A percentile compares a stretch with the other conserved stretches of the same genome.
Evolutionary conservation across 306 rosid species (phyloP).

Genomic region (Inga laurina): DNA sequence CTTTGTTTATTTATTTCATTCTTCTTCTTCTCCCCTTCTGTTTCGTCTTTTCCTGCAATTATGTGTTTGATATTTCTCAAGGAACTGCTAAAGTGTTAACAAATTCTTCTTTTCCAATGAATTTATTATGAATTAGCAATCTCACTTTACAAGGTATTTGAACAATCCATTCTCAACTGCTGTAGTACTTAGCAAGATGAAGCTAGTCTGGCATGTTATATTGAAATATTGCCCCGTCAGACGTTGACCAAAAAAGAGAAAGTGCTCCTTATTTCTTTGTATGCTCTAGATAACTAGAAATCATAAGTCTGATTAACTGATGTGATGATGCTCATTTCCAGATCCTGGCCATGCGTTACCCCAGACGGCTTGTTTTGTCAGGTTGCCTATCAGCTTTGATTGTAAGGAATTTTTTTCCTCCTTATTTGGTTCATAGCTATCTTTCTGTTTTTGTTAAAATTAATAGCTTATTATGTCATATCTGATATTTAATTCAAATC

Average conservation of each 20-base stretch:
- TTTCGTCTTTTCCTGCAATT: not conserved
- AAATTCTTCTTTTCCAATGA: not conserved
- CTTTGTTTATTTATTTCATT: not conserved
- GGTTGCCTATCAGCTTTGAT: constrained; percentile 70
- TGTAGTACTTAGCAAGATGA: not conserved
- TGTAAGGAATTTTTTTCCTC: constrained; percentile 49
- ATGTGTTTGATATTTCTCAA: not conserved
- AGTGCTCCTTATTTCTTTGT: not conserved
- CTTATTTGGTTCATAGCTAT: not conserved
- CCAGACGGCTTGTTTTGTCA: constrained; percentile 65
- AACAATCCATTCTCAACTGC: not conserved
- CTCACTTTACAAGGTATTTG: not conserved
- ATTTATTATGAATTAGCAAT: not conserved
- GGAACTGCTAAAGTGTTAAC: not conserved
- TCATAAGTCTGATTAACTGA: not conserved
- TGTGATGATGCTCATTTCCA: constrained; percentile 32
- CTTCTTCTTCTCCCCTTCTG: not conserved
- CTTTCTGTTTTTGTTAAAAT: not conserved
- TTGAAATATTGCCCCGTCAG: not conserved
- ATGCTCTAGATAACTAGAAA: not conserved
- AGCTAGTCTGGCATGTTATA: not conserved
- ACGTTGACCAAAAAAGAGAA: not conserved
- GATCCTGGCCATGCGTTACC: constrained; percentile 81
- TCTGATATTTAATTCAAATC: not conserved
- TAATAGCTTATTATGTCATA: not conserved